Conservation (phyloP, 495 filamentous ascomycete species). For the Neurospora sp. region DNA sequence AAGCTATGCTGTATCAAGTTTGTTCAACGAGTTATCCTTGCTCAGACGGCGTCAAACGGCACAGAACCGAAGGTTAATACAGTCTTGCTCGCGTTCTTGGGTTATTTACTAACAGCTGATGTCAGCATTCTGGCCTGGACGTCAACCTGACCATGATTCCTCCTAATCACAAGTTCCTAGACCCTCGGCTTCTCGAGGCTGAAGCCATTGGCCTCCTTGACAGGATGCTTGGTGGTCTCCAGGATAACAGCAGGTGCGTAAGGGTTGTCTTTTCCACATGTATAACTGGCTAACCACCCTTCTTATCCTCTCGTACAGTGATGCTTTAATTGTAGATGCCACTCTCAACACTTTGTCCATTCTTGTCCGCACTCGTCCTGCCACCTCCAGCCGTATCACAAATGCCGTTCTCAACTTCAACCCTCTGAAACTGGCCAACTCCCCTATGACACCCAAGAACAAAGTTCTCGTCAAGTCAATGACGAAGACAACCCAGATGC, state of each 20-base stretch:
- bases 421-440: conserved; percentile 66
- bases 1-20: conserved; percentile 96
- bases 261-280: not conserved
- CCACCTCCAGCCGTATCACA: conserved; percentile 74
- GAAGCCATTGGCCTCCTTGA: conserved; percentile 86
- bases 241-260: conserved; percentile 70
- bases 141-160: conserved; percentile 81
- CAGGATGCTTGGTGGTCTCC: conserved; percentile 74
- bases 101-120: conserved; percentile 19
- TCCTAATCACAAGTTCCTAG: conserved; percentile 64
- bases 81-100: conserved; percentile 2
- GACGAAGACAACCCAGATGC: conserved; percentile 77
- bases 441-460: conserved; percentile 64
- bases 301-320: conserved; percentile 39
- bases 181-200: conserved; percentile 73
- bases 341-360: conserved; percentile 79
- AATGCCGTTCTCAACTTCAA: conserved; percentile 84
- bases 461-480: conserved; percentile 83
- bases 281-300: not conserved
- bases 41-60: conserved; percentile 76
- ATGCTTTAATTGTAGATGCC: conserved; percentile 82
- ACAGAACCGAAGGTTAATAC: conserved; percentile 70
- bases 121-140: conserved; percentile 74
- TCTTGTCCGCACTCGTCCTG: conserved; percentile 69
- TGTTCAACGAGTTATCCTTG: conserved; percentile 81